These are phyloP conservation scores for Clonostachys sp. DNA, from an alignment of 2,329 filamentous ascomycete genomes.

Conservation along the genomic window DNA sequence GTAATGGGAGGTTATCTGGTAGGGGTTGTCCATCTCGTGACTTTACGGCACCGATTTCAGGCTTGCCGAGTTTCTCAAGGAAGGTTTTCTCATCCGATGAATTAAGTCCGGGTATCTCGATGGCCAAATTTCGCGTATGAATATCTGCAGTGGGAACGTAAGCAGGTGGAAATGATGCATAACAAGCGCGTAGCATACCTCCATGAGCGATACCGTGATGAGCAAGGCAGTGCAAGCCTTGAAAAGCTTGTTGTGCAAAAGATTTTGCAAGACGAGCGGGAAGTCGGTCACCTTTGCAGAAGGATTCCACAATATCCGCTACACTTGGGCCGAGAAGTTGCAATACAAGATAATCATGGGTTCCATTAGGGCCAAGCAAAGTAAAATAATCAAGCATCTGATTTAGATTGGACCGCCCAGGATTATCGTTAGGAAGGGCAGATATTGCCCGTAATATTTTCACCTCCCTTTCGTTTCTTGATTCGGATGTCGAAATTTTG, in stretches of 20 bases:
- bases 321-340: too few species aligned
- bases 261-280: constrained; percentile 2
- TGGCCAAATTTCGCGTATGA: constrained; percentile 9
- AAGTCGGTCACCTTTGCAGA: constrained; percentile 5
- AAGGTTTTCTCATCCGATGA: constrained; percentile 4
- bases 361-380: too few species aligned
- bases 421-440: too few species aligned
- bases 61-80: constrained; percentile 3
- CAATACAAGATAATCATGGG: too few species aligned
- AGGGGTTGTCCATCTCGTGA: neutral
- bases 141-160: constrained; percentile 6
- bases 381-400: too few species aligned
- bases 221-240: constrained; percentile 8
- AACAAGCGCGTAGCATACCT: constrained; percentile 3
- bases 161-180: neutral
- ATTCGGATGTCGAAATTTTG: too few species aligned
- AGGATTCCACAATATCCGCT: too few species aligned
- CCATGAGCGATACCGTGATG: constrained; percentile 9
- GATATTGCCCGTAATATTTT: too few species aligned
- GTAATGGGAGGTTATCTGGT: constrained; percentile 2
- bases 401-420: too few species aligned
- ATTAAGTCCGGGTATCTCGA: constrained; percentile 1
- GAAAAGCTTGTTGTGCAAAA: constrained; percentile 7
- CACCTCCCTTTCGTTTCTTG: too few species aligned
- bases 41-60: constrained; percentile 3